These are phyloP conservation scores for Umbelopsis isabellina DNA, from an alignment of 192 early-diverging fungal species.

Conservation along the genomic window DNA sequence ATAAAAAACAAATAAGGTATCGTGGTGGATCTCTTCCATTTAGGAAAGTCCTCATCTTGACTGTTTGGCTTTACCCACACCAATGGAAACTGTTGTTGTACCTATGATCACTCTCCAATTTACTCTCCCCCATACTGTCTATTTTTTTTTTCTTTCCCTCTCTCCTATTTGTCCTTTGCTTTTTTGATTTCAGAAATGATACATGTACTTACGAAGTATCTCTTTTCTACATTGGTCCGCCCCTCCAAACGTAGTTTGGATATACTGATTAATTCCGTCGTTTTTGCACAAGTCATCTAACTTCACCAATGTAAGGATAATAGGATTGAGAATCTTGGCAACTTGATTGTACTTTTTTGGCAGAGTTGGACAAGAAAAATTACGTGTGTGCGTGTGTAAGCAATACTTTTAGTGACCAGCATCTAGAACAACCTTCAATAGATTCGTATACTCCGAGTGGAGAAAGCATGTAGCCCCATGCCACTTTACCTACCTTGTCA, in stretches of 20 bases:
- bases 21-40: slow-evolving; percentile 11
- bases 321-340: slow-evolving; percentile 91
- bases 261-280: slow-evolving; percentile 63
- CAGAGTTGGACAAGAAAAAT: slow-evolving; percentile 22
- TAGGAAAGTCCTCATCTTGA: too few relatives aligned
- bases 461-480: background rate
- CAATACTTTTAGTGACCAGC: background rate
- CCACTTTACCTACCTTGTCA: slow-evolving; percentile 62
- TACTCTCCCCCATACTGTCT: background rate
- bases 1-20: background rate
- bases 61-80: slow-evolving; percentile 4
- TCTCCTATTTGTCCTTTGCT: too few relatives aligned
- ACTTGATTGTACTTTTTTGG: slow-evolving; percentile 89
- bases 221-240: slow-evolving; percentile 64
- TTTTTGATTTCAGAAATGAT: background rate
- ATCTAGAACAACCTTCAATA: slow-evolving; percentile 8
- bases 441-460: background rate
- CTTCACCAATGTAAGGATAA: slow-evolving; percentile 74
- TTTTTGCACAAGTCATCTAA: slow-evolving; percentile 66
- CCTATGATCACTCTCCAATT: too few relatives aligned
- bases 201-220: slow-evolving; percentile 50
- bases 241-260: slow-evolving; percentile 72
- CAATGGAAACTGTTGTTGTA: background rate
- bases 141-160: background rate
- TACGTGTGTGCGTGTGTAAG: background rate